Evolutionary conservation across 768 basidiomycete genomes (phyloP).

Genomic region (Boletus pseudopeckii): DNA sequence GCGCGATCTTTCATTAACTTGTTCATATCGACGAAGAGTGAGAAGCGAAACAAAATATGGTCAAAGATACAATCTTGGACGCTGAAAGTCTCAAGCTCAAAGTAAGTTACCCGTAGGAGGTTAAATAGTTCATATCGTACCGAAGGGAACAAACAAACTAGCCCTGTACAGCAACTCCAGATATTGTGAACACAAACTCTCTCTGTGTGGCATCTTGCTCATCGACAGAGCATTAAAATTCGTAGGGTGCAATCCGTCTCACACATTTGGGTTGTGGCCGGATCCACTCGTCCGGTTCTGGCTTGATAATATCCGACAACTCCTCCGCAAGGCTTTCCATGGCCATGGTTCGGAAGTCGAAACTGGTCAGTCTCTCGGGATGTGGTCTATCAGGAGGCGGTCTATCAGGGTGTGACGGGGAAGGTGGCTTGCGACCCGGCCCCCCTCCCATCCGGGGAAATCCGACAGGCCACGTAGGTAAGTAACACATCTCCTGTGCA

Average conservation of each 20-base stretch:
- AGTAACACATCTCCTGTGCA: conserved; percentile 25
- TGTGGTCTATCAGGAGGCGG: background rate
- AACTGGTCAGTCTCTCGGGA: background rate
- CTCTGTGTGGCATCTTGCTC: background rate
- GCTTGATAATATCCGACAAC: background rate
- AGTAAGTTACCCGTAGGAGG: too few species aligned
- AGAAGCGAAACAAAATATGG: too few species aligned
- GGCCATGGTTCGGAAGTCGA: background rate
- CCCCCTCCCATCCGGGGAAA: background rate
- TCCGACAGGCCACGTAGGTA: conserved; percentile 24
- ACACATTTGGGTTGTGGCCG: conserved; percentile 22
- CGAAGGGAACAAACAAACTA: background rate
- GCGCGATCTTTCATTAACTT: too few species aligned
- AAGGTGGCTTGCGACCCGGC: background rate
- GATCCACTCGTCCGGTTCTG: conserved; percentile 14
- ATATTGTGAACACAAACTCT: background rate
- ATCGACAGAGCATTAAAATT: background rate
- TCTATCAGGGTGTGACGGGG: background rate
- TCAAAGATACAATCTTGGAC: too few species aligned
- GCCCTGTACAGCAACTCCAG: background rate
- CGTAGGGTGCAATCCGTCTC: conserved; percentile 7
- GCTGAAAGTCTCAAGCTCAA: too few species aligned
- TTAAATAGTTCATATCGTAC: too few species aligned
- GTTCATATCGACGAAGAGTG: too few species aligned
- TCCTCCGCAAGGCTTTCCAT: background rate